Base-by-base conservation (phyloP, 257 asterid genomes). In the Echium plantagineum region DNA sequence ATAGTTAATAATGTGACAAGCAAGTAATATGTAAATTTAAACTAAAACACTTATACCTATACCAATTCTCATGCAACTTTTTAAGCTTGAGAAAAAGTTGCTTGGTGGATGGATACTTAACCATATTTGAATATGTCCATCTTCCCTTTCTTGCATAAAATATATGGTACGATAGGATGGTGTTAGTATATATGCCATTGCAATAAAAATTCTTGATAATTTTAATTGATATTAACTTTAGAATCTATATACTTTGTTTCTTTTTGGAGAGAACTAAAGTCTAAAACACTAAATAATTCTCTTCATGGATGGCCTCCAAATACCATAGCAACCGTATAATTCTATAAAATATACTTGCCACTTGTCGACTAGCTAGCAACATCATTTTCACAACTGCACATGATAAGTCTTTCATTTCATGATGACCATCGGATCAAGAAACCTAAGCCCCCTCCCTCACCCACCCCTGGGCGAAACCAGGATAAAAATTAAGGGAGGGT, bases 31-130 rank as follows among this genome's bases (percentile, higher is more conserved):
- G n/a, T n/a, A n/a, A n/a, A n/a, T n/a, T n/a, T n/a, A n/a, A n/a
- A n/a, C n/a, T n/a, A n/a, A n/a, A n/a, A n/a, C n/a, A n/a, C n/a
- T n/a, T n/a, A n/a, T n/a, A n/a, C n/a, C n/a, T n/a, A n/a, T n/a
- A n/a, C n/a, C n/a, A n/a, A n/a, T n/a, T n/a, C n/a, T n/a, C n/a
- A n/a, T n/a, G 32, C 32, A 28, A 28, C 32, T 28, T 28, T 28
- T 28, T 4, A 28, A 28, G 5, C 32, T 28, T 28, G 5, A 28
- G 7, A 70, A 61, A 28, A 78, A 76, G 78, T 63, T 78, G 78
- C 68, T 69, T 71, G 47, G 60, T 75, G 67, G 70, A 32, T 67
- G 79, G 83, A 76, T 85, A 75, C 85, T 83, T 28, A 78, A 79
- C 87, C 69, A 60, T 71, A 69, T 32, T 32, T 32, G 72, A 28